Percentiles rank a stretch among this genome's conserved stretches.
Evolutionary conservation across 495 filamentous ascomycete genomes (phyloP).

Genomic region (Penicillium daleae): DNA sequence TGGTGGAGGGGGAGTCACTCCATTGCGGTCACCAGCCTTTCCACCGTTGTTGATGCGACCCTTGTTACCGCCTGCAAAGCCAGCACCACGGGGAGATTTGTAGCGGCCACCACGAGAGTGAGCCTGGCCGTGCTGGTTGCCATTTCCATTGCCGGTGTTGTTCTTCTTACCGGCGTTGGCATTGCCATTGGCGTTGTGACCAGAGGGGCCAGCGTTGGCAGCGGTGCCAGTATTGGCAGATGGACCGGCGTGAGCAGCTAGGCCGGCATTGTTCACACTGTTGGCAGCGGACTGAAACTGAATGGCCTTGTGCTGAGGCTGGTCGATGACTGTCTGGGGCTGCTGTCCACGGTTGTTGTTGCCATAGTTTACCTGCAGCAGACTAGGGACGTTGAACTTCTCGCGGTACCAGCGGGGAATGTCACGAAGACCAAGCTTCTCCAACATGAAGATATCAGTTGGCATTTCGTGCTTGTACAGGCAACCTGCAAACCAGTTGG

Average conservation of each 20-base stretch:
- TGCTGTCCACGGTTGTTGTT: slow-evolving; percentile 19
- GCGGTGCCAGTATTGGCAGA: background rate
- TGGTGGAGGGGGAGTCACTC: background rate
- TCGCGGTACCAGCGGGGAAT: slow-evolving; percentile 63
- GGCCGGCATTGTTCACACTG: background rate
- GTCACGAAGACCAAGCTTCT: slow-evolving; percentile 61
- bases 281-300: background rate
- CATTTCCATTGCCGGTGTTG: background rate
- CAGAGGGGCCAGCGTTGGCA: background rate
- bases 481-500: slow-evolving; percentile 55
- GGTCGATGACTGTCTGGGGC: slow-evolving; percentile 18
- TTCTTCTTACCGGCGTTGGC: background rate
- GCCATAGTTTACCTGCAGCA: slow-evolving; percentile 23
- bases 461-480: slow-evolving; percentile 90
- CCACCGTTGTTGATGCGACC: background rate
- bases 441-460: slow-evolving; percentile 57
- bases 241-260: background rate
- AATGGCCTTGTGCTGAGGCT: slow-evolving; percentile 20
- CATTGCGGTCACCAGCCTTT: background rate
- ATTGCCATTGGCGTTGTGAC: background rate
- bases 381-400: slow-evolving; percentile 40
- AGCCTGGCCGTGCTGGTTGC: background rate
- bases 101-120: background rate
- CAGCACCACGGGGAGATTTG: slow-evolving; percentile 14
- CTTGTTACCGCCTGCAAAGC: slow-evolving; percentile 5